Percentiles rank a stretch among this genome's conserved stretches.
phyloP scores from a whole-genome alignment of 805 yeast genomes.

The Sugiyamaella floridensis region DNA sequence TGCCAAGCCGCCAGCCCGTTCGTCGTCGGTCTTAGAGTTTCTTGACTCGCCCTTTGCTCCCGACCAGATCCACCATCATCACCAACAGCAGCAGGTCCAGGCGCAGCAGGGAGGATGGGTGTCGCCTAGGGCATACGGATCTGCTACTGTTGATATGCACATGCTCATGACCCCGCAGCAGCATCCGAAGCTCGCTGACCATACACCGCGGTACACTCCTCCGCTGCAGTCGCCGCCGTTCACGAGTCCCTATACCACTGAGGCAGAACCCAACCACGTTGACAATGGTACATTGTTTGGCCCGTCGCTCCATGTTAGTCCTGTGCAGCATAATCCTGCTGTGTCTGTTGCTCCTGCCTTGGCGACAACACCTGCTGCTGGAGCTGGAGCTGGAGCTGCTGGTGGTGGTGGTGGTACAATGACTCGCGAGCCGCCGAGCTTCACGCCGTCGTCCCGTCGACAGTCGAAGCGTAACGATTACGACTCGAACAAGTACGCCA shows the following conservation, averaged over 20 bases:
- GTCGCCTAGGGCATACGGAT: neutral
- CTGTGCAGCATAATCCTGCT: neutral
- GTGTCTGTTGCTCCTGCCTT: neutral
- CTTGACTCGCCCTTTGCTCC: conserved; percentile 1
- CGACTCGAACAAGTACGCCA: conserved; percentile 21
- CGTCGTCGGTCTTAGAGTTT: conserved; percentile 1
- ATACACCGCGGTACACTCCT: neutral
- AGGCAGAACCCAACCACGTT: neutral
- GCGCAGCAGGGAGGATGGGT: neutral
- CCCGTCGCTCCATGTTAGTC: neutral
- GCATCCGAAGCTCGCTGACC: neutral
- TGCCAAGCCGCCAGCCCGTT: neutral
- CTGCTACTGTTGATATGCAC: neutral
- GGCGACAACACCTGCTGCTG: too few relatives aligned
- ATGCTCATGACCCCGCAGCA: conserved; percentile 4
- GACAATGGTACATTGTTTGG: neutral
- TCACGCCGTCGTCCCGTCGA: neutral
- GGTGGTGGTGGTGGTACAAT: neutral
- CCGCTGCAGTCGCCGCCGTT: conserved; percentile 1
- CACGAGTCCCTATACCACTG: neutral
- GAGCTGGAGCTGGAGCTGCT: too few relatives aligned
- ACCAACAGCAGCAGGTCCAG: conserved; percentile 2
- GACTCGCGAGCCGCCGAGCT: neutral
- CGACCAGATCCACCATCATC: conserved; percentile 12
- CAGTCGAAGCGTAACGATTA: conserved; percentile 3